Conservation (phyloP, 352 stramenopile species). For the Globisporangium emineosum region DNA sequence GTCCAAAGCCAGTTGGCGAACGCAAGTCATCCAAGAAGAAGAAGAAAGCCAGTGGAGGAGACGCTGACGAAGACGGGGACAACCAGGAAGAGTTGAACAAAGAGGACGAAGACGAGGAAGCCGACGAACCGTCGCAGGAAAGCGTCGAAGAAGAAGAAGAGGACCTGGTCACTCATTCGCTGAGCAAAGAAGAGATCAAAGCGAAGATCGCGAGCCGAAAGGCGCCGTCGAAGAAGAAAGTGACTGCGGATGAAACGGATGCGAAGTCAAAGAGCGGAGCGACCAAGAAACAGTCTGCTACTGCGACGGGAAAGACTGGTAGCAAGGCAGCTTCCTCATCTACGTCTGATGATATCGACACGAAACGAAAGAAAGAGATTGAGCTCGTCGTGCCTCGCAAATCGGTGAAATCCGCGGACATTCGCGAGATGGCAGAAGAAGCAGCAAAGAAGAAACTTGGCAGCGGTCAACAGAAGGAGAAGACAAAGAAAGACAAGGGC, state of each 20-base stretch:
- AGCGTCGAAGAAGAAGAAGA: slow-evolving; percentile 42
- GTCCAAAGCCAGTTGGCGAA: background rate
- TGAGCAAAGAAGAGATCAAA: slow-evolving; percentile 81
- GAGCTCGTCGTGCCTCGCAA: slow-evolving; percentile 75
- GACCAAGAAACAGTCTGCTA: slow-evolving; percentile 38
- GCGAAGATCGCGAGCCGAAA: slow-evolving; percentile 70
- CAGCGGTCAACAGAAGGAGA: slow-evolving; percentile 27
- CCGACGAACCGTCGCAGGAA: slow-evolving; percentile 14
- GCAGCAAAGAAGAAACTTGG: slow-evolving; percentile 53
- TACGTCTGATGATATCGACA: slow-evolving; percentile 46
- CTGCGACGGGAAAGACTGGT: slow-evolving; percentile 23
- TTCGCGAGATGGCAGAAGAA: slow-evolving; percentile 70
- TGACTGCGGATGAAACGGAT: slow-evolving; percentile 21
- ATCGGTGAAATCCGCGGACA: slow-evolving; percentile 72
- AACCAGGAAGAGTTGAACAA: slow-evolving; percentile 8
- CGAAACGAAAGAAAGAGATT: slow-evolving; percentile 79
- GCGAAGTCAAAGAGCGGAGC: slow-evolving; percentile 20
- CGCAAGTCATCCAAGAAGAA: slow-evolving; percentile 30
- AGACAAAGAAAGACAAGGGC: slow-evolving; percentile 57
- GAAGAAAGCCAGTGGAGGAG: slow-evolving; percentile 1
- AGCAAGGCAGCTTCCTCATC: slow-evolving; percentile 22
- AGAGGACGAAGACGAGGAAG: slow-evolving; percentile 13
- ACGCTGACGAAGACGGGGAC: slow-evolving; percentile 18
- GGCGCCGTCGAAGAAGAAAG: slow-evolving; percentile 63
- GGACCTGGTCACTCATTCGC: slow-evolving; percentile 22